Percentiles rank a stretch among this genome's conserved stretches.
Conservation (phyloP, 2,329 filamentous ascomycete species). For the Erysiphe pulchra region DNA sequence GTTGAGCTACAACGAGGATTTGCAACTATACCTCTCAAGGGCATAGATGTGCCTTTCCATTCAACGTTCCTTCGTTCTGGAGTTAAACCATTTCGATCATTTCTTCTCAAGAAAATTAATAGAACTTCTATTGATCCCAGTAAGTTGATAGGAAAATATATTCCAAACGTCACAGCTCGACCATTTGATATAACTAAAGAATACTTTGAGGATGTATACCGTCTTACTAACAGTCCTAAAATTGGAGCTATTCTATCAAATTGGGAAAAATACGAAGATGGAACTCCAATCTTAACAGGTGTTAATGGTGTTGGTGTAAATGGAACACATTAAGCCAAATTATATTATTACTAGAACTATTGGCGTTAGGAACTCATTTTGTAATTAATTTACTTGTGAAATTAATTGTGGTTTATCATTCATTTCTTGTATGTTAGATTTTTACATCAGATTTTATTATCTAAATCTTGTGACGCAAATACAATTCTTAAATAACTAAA, state of each 20-base stretch:
- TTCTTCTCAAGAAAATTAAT: constrained; percentile 99
- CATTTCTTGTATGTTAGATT: background rate
- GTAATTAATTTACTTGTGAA: background rate
- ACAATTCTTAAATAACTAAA: too few relatives aligned
- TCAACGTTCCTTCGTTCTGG: constrained; percentile 92
- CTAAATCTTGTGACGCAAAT: too few relatives aligned
- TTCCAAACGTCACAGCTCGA: constrained; percentile 90
- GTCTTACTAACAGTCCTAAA: constrained; percentile 43
- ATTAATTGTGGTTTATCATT: background rate
- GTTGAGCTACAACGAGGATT: constrained; percentile 83
- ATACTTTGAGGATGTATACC: constrained; percentile 98
- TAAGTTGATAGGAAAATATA: constrained; percentile 95
- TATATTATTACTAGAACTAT: background rate
- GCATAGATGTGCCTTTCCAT: constrained; percentile 98
- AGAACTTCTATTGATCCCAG: constrained; percentile 94
- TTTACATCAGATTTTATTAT: too few relatives aligned
- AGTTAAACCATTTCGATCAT: constrained; percentile 95
- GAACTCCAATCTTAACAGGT: constrained; percentile 7
- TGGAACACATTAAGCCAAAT: constrained; percentile 3
- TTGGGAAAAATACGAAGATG: constrained; percentile 15
- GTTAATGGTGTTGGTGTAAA: constrained; percentile 7
- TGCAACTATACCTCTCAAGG: constrained; percentile 85
- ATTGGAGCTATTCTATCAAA: constrained; percentile 14
- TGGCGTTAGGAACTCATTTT: background rate
- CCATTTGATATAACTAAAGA: constrained; percentile 93